Base-by-base conservation (phyloP, 768 basidiomycete species). In the Boletellus ananiceps region DNA sequence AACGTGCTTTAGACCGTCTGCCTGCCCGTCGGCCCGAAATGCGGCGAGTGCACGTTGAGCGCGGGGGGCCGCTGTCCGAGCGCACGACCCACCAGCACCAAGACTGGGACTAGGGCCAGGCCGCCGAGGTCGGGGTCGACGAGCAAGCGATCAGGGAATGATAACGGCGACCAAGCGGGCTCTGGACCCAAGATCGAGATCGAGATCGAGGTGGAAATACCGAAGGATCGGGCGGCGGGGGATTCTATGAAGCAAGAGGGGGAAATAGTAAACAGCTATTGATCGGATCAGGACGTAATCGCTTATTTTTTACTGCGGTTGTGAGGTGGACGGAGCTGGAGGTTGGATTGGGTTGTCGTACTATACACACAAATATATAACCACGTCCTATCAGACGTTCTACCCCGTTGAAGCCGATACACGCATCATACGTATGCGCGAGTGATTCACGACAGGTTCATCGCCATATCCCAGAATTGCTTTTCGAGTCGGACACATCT, bases 381-480 rank as follows among this genome's bases (percentile, higher is more conserved):
- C 18, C 40, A 9, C 40, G 9, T 29, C n/a, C 16, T n/a, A 29
- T 19, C 19, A 19, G 19, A 19, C 19, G 19, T 19, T 19, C 19
- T 19, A 19, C 19, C 19, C 19, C 19, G 19, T 19, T 19, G 19
- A 19, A 19, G 19, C 19, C 19, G 19, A 19, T 19, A 3, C 19
- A 19, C 19, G 19, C 19, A 19, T 19, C 19, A 19, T 19, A 3
- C 3, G 13, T 12, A 19, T 33, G 11, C 29, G 29, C 7, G 19
- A 19, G 29, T 11, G 29, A 13, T 35, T 60, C 43, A 58, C 6
- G 47, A 48, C 27, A 57, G 36, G 16, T 58, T 52, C 57, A 83
- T 61, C 4, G 79, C 80, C 73, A 81, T 81, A 40, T 94, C 88
- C 93, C 93, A 97, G 63, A 95, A 95, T 0, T 76, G 80, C 56